Percentiles rank a stretch among this genome's conserved stretches.
Conservation (phyloP, 176 grass and related monocot species). For the Elymus sibiricus region DNA sequence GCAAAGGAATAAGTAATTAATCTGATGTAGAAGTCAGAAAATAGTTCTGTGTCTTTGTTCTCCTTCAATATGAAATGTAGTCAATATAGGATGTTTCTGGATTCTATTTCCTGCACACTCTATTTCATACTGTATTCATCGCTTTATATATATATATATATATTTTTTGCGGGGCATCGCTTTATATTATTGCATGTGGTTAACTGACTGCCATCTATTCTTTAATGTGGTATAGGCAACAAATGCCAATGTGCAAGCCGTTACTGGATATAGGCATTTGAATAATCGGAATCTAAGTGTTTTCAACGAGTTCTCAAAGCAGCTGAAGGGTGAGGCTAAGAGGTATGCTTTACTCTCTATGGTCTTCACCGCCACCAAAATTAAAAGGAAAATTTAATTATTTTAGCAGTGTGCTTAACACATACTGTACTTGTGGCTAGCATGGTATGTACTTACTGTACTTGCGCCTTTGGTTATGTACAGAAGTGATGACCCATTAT, state of each 20-base stretch:
- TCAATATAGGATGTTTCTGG: neutral
- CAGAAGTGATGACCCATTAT: neutral
- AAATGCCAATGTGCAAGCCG: slow-evolving; percentile 35
- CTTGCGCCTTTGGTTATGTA: neutral
- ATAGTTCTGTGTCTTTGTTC: neutral
- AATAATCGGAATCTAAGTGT: slow-evolving; percentile 76
- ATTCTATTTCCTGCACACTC: neutral
- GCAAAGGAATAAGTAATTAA: neutral
- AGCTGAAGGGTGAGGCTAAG: slow-evolving; percentile 90
- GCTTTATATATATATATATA: no score
- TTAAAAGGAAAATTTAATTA: neutral
- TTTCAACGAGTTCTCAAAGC: slow-evolving; percentile 98
- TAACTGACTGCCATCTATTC: slow-evolving; percentile 20
- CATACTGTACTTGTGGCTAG: neutral
- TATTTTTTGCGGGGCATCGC: no score
- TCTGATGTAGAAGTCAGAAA: neutral
- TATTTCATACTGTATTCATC: neutral
- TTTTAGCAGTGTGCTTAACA: neutral
- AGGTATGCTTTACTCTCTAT: slow-evolving; percentile 39
- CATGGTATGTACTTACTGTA: neutral
- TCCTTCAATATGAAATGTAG: neutral
- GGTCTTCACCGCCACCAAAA: neutral
- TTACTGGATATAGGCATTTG: slow-evolving; percentile 41
- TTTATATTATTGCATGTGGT: neutral
- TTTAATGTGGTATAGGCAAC: slow-evolving; percentile 35